Evolutionary conservation across 495 filamentous ascomycete species (phyloP), one percentile per base, ranked within the genome.

Genomic region (Ramalina peruviana): DNA sequence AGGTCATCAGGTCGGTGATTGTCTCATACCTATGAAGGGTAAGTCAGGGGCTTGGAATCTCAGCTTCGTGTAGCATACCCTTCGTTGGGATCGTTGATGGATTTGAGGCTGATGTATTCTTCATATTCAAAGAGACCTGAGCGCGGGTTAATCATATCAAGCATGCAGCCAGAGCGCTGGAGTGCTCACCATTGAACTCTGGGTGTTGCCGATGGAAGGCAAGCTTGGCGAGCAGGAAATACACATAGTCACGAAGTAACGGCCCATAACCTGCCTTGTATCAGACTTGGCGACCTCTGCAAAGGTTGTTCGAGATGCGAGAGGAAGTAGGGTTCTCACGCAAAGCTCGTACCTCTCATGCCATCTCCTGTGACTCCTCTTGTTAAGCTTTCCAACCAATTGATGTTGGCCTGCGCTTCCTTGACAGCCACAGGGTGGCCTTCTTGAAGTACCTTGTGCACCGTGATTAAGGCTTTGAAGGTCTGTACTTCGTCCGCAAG

Each of bases 51-150:
- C 4, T 12, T 38, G 20, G 17, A 11, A 30, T 45, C 13, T 36
- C 13, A 17, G 11, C 39, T 19, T 1, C 25, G 33, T 4, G 10
- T 15, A 37, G 36, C 60, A 41, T 63, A 78, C 72, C 92, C 92
- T 68, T 98, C 92, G 61, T 98, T 96, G 11, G 93, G 92, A 70
- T 98, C 92, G 66, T 96, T 94, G 69, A 94, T 97, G 4, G 86
- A 83, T 70, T 96, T 96, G 64, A 98, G 73, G 59, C 87, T 95
- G 64, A 97, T 89, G 64, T 98, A 98, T 61, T 98, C 92, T 72
- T 96, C 92, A 56, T 98, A 98, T 61, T 98, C 92, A 60, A 97
- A 97, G 23, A 92, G 72, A 38, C 80, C 80, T 84, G 50, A 36
- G 17, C 48, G 6, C 38, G 37, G 64, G 37, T 64, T 61, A 46